Evolutionary conservation across 164 flowering plant species (phyloP).

Genomic region (Vitis vinifera): DNA sequence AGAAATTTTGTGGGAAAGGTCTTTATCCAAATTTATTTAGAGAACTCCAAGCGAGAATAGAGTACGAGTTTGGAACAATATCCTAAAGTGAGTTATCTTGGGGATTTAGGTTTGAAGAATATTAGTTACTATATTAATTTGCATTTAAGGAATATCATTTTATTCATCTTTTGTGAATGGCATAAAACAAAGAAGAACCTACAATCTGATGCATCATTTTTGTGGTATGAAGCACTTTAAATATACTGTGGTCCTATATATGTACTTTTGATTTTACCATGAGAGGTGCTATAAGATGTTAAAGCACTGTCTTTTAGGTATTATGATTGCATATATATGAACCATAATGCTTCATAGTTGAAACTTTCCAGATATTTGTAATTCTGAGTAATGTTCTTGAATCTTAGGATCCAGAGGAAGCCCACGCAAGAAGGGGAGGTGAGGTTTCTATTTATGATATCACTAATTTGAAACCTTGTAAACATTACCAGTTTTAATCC

Average conservation of each 20-base stretch:
- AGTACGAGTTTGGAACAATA: background rate
- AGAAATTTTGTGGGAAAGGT: too few relatives aligned
- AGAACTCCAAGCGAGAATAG: background rate
- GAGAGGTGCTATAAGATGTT: too few relatives aligned
- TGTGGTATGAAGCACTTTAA: background rate
- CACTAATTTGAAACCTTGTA: constrained; percentile 4
- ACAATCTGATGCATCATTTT: background rate
- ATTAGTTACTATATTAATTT: background rate
- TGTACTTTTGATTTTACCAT: too few relatives aligned
- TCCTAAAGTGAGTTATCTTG: background rate
- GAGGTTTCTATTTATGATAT: constrained; percentile 28
- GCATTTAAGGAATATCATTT: background rate
- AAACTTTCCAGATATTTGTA: background rate
- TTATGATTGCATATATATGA: background rate
- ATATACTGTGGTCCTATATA: too few relatives aligned
- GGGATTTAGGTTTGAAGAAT: background rate
- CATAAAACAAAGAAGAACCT: background rate
- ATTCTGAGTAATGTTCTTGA: constrained; percentile 6
- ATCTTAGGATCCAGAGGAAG: constrained; percentile 83
- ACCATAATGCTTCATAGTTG: background rate
- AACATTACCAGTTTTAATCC: constrained; percentile 10
- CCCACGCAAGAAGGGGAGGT: constrained; percentile 99
- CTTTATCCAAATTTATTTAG: background rate
- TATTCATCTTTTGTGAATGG: background rate
- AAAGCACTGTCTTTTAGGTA: too few relatives aligned